A percentile compares a stretch with the other conserved stretches of the same genome.
Conservation (phyloP, 202 grass and related monocot genomes). For the Digitaria exilis region DNA sequence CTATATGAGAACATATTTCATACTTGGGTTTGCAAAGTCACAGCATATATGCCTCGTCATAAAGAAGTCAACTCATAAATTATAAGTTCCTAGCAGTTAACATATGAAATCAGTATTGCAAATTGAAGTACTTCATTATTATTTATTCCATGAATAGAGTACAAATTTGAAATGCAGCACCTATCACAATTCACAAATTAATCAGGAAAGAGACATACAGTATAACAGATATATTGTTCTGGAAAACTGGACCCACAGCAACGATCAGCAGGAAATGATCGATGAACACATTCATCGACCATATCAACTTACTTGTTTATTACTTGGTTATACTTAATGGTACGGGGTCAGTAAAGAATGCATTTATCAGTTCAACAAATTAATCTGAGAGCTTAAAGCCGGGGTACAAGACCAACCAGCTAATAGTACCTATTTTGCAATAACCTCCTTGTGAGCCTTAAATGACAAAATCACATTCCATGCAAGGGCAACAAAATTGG, state of each 20-base stretch:
- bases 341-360: neutral
- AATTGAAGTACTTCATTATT: neutral
- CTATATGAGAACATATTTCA: no score
- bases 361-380: neutral
- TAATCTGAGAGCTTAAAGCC: neutral
- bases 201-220: conserved; percentile 1
- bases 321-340: neutral
- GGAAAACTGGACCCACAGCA: neutral
- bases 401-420: neutral
- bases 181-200: neutral
- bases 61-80: neutral
- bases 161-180: neutral
- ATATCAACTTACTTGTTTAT: neutral
- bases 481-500: conserved; percentile 85
- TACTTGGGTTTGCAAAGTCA: neutral
- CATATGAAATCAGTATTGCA: neutral
- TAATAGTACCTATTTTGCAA: conserved; percentile 57
- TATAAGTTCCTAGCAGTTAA: neutral
- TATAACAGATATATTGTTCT: neutral
- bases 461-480: conserved; percentile 96
- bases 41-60: neutral
- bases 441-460: conserved; percentile 85
- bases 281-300: neutral
- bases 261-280: neutral
- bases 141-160: neutral